Evolutionary conservation across 768 basidiomycete species (phyloP).

Genomic region (Amanita brunnescens): DNA sequence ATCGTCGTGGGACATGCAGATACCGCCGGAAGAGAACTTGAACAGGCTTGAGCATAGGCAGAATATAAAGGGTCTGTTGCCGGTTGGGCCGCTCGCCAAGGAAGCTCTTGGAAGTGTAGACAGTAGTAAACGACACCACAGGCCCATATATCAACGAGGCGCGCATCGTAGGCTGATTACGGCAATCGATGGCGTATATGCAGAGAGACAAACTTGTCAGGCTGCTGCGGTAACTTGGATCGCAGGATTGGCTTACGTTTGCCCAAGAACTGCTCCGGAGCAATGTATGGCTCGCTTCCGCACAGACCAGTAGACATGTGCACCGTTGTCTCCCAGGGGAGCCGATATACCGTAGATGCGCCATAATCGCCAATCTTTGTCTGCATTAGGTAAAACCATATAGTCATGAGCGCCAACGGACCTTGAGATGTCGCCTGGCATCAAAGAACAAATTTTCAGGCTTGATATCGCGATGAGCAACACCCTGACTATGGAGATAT

Average conservation of each 20-base stretch:
- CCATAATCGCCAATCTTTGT: constrained; percentile 94
- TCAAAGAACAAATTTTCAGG: constrained; percentile 97
- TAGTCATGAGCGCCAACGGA: constrained; percentile 22
- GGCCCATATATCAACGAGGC: constrained; percentile 97
- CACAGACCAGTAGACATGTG: constrained; percentile 97
- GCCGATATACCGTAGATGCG: constrained; percentile 96
- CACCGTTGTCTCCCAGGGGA: constrained; percentile 96
- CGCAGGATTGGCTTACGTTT: constrained; percentile 70
- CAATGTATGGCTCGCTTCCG: constrained; percentile 97
- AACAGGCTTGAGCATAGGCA: constrained; percentile 57
- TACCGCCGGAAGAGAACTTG: constrained; percentile 34
- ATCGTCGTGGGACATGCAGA: constrained; percentile 59
- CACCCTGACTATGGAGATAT: constrained; percentile 93
- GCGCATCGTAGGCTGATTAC: constrained; percentile 84
- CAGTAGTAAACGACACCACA: constrained; percentile 98
- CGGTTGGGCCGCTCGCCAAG: constrained; percentile 91
- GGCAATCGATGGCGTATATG: neutral
- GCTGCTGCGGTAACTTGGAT: constrained; percentile 19
- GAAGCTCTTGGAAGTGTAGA: constrained; percentile 94
- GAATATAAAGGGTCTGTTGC: constrained; percentile 69
- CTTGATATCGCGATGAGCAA: constrained; percentile 97
- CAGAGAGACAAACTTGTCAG: constrained; percentile 29
- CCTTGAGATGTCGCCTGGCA: constrained; percentile 88
- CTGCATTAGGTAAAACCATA: neutral
- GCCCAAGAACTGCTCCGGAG: constrained; percentile 92